Evolutionary conservation across 1,284 basidiomycete species (phyloP).

Genomic region (Trichosporon faecale): DNA sequence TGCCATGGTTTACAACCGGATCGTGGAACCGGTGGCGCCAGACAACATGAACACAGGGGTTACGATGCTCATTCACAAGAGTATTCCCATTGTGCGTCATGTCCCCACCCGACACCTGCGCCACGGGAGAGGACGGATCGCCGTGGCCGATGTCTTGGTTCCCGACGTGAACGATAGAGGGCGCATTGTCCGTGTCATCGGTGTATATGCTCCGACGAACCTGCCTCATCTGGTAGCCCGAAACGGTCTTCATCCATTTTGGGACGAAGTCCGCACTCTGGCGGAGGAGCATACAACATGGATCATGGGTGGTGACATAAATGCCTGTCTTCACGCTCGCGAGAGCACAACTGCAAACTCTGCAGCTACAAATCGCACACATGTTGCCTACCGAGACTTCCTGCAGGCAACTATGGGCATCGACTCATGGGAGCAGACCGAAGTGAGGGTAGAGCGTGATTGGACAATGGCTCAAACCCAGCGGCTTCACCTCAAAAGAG

Average conservation of each 20-base stretch:
- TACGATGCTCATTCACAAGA: neutral
- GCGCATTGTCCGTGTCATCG: neutral
- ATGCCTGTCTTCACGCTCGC: neutral
- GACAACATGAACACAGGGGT: neutral
- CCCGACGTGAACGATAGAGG: neutral
- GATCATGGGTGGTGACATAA: neutral
- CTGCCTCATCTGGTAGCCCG: neutral
- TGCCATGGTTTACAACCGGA: too few species aligned
- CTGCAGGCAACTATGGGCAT: too few species aligned
- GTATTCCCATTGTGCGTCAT: neutral
- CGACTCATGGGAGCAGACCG: too few species aligned
- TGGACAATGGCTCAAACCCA: too few species aligned
- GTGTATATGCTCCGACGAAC: neutral
- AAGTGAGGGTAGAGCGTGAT: too few species aligned
- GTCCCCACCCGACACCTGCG: neutral
- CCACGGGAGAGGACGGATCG: neutral
- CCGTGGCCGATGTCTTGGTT: neutral
- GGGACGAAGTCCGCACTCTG: neutral
- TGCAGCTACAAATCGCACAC: neutral
- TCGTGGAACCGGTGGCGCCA: neutral
- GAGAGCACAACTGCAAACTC: neutral
- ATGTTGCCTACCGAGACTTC: neutral
- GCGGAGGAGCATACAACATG: neutral
- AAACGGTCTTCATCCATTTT: neutral
- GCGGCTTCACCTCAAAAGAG: too few species aligned